A percentile compares a stretch with the other conserved stretches of the same genome.
Conservation (phyloP, 1,139 yeast species). For the Wickerhamiella pararugosa region DNA sequence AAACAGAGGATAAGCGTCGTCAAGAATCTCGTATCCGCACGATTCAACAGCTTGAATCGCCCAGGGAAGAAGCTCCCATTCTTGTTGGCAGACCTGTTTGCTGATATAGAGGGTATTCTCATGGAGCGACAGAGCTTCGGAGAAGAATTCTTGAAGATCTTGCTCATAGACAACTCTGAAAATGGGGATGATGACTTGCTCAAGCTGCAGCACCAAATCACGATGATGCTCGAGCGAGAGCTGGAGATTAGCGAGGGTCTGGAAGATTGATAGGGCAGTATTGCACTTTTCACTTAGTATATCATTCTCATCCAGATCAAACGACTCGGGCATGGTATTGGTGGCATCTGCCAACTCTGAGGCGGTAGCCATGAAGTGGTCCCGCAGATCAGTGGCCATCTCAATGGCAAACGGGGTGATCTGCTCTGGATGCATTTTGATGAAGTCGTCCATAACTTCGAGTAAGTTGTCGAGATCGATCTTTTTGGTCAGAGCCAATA, state of each 20-base stretch:
- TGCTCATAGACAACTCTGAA: slow-evolving; percentile 50
- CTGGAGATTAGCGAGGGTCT: slow-evolving; percentile 77
- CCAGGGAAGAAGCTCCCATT: slow-evolving; percentile 59
- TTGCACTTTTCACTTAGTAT: slow-evolving; percentile 53
- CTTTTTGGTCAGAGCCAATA: slow-evolving; percentile 60
- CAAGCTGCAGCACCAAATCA: slow-evolving; percentile 52
- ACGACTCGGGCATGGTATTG: slow-evolving; percentile 19
- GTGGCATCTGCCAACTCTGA: slow-evolving; percentile 43
- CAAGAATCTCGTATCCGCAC: slow-evolving; percentile 45
- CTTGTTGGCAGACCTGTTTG: slow-evolving; percentile 51
- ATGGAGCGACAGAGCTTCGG: slow-evolving; percentile 70
- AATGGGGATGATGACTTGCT: slow-evolving; percentile 60
- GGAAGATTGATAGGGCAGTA: slow-evolving; percentile 77
- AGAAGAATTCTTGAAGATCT: slow-evolving; percentile 60
- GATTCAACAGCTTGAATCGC: slow-evolving; percentile 40
- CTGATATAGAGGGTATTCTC: slow-evolving; percentile 74
- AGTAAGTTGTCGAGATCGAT: slow-evolving; percentile 80
- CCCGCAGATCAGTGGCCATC: slow-evolving; percentile 61
- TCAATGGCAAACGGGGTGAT: slow-evolving; percentile 89
- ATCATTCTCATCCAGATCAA: slow-evolving; percentile 30
- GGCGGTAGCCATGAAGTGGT: slow-evolving; percentile 64
- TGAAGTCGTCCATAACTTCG: slow-evolving; percentile 91
- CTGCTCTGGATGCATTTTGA: slow-evolving; percentile 75
- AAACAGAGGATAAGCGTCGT: slow-evolving; percentile 61
- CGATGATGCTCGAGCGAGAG: slow-evolving; percentile 72